Evolutionary conservation across 2,329 filamentous ascomycete genomes (phyloP).

Genomic region (Hypoxylon rubiginosum): DNA sequence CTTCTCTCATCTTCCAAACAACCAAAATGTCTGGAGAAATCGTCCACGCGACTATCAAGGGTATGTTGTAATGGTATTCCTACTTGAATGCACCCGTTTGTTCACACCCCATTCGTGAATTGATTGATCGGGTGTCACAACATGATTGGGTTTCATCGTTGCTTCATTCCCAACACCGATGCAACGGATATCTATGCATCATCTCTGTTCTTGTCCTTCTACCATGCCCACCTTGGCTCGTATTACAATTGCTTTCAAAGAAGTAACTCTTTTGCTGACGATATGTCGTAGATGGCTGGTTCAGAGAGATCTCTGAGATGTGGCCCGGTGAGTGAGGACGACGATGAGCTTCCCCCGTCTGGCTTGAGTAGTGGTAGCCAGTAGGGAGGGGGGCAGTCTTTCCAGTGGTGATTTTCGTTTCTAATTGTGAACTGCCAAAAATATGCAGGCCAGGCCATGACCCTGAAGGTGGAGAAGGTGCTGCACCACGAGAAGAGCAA

Average conservation of each 20-base stretch:
- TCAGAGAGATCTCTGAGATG: conserved; percentile 98
- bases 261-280: conserved; percentile 28
- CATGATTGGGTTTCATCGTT: conserved; percentile 7
- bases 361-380: background rate
- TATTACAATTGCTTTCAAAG: background rate
- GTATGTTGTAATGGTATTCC: conserved; percentile 63
- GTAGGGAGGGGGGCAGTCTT: conserved; percentile 2
- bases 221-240: background rate
- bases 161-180: background rate
- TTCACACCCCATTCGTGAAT: conserved; percentile 1
- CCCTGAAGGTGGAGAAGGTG: conserved; percentile 96
- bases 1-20: conserved; percentile 8
- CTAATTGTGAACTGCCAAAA: conserved; percentile 10
- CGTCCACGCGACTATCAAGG: conserved; percentile 70
- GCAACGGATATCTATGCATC: background rate
- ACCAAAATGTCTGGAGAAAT: conserved; percentile 65
- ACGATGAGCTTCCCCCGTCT: background rate
- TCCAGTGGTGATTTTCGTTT: conserved; percentile 9
- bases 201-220: background rate
- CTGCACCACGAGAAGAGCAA: conserved; percentile 99
- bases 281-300: conserved; percentile 88
- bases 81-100: too few species aligned
- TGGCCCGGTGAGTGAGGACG: conserved; percentile 77
- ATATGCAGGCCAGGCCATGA: conserved; percentile 89
- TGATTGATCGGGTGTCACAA: conserved; percentile 4